Evolutionary conservation across 2,329 filamentous ascomycete species (phyloP).

Genomic region (Colletotrichum coccodes): DNA sequence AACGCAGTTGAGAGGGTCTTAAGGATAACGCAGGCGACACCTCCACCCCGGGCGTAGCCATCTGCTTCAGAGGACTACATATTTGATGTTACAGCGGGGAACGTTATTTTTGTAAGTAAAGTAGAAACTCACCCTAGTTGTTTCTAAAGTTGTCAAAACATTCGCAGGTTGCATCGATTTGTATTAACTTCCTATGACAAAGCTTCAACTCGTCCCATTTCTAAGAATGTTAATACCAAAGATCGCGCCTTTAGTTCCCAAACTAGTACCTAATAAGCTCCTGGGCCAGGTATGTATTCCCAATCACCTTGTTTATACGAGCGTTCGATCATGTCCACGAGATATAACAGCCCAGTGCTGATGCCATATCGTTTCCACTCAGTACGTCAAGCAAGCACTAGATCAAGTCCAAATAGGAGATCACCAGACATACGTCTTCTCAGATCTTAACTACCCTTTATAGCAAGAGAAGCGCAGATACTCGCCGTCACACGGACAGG

Average conservation of each 20-base stretch:
- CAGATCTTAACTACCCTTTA: background rate
- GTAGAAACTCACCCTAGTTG: too few relatives aligned
- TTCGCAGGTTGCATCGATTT: too few relatives aligned
- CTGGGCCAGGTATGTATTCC: background rate
- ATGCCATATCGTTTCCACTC: background rate
- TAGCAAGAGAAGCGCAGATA: conserved; percentile 12
- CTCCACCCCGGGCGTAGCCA: too few relatives aligned
- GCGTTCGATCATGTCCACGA: too few relatives aligned
- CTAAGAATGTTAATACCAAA: background rate
- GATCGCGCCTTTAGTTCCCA: background rate
- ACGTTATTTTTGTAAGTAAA: conserved; percentile 14
- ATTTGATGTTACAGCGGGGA: conserved; percentile 5
- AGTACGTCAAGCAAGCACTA: background rate
- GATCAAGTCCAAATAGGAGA: background rate
- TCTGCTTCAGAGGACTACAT: too few relatives aligned
- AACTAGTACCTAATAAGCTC: conserved; percentile 15
- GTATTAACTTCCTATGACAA: too few relatives aligned
- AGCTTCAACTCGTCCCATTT: conserved; percentile 12
- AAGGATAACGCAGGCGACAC: too few relatives aligned
- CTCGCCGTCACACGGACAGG: background rate
- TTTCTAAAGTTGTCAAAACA: too few relatives aligned
- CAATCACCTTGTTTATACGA: too few relatives aligned
- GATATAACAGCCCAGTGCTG: too few relatives aligned
- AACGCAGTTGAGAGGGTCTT: too few relatives aligned
- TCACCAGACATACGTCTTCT: background rate